Evolutionary conservation across 352 stramenopile genomes (phyloP), one percentile per base, ranked within the genome.

Genomic region (Pythium guiyangense): DNA sequence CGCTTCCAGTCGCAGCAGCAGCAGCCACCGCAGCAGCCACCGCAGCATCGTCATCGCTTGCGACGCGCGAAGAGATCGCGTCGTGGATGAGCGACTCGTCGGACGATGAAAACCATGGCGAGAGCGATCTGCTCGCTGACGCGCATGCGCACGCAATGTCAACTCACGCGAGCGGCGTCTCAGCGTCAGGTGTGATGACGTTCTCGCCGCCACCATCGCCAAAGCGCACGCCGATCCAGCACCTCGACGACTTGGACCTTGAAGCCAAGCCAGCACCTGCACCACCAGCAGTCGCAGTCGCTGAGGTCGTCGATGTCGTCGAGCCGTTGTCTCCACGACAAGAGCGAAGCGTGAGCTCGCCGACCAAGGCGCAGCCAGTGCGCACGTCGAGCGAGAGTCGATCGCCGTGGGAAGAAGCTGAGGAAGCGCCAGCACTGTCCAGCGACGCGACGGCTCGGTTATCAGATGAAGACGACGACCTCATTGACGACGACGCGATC

Each of bases 351-450:
- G 18, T 26, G 11, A 42, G 52, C 25, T 27, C 42, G 6, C 34
- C 48, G 10, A 22, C 25, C 5, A 49, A 50, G 44, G 27, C 29
- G n/a, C 31, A 37, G 31, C 51, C 49, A 12, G n/a, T 35, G 14
- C 20, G 17, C 14, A 18, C 42, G 12, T 56, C 48, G 2, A 39
- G 11, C n/a, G 52, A 59, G 25, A 29, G 40, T 8, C 47, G 40
- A 35, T 64, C 51, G 22, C 20, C 49, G 26, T 64, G 58, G 58
- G 58, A 64, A 42, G 48, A 54, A n/a, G 51, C 48, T 6, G 51
- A 18, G 1, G 35, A 59, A 6, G 58, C 40, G 25, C 15, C 25
- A 18, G 15, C 46, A 18, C 46, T 20, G n/a, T 22, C 52, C 8
- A 35, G 43, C 22, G 26, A 46, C 15, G 34, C 31, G 31, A 12